These are phyloP conservation scores for Trichoderma sp. DNA, from an alignment of 2,329 filamentous ascomycete species.

Conservation along the genomic window DNA sequence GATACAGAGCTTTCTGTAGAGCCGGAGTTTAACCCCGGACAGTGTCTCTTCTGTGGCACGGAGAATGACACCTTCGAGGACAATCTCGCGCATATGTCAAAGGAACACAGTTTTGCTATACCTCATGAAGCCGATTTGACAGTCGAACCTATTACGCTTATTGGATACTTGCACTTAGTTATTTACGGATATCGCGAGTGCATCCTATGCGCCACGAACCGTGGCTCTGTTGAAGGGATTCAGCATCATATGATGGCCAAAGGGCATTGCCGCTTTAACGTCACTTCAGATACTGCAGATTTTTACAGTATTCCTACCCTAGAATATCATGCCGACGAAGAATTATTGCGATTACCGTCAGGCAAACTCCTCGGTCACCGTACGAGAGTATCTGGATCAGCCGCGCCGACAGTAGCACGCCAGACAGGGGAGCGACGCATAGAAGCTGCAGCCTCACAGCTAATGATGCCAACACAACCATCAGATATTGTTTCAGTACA, in stretches of 20 bases:
- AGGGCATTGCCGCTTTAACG: conserved; percentile 47
- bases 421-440: neutral
- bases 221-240: conserved; percentile 42
- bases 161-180: conserved; percentile 48
- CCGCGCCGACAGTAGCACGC: neutral
- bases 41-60: conserved; percentile 45
- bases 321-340: conserved; percentile 18
- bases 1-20: neutral
- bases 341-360: conserved; percentile 35
- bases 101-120: conserved; percentile 46
- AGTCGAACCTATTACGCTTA: conserved; percentile 46
- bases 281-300: conserved; percentile 39
- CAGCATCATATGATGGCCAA: conserved; percentile 53
- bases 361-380: conserved; percentile 36
- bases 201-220: conserved; percentile 47
- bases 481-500: neutral
- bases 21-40: conserved; percentile 29
- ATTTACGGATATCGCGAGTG: conserved; percentile 52
- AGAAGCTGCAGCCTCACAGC: neutral
- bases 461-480: neutral
- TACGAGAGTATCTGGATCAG: neutral
- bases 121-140: conserved; percentile 39
- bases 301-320: conserved; percentile 38
- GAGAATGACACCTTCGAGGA: conserved; percentile 32
- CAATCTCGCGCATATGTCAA: conserved; percentile 50